Conservation (phyloP, 257 asterid species). For the Scutellaria galericulata region DNA sequence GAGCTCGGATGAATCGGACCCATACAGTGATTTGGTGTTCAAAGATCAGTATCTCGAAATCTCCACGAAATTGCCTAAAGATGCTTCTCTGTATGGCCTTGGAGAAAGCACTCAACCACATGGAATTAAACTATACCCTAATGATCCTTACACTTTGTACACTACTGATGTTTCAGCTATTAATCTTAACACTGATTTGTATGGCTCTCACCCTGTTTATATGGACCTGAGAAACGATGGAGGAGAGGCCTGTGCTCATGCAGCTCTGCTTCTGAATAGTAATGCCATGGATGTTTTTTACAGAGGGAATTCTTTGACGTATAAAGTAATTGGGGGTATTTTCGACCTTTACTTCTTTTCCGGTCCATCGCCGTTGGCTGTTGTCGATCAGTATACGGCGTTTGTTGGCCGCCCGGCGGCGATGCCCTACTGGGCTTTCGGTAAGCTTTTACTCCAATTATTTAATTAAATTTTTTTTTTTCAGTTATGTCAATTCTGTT, state of each 20-base stretch:
- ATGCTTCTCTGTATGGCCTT: conserved; percentile 82
- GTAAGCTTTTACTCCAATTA: conserved; percentile 42
- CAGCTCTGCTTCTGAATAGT: conserved; percentile 78
- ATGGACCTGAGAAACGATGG: conserved; percentile 79
- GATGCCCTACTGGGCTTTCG: conserved; percentile 98
- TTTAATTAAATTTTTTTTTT: background rate
- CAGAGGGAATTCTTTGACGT: conserved; percentile 79
- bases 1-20: conserved; percentile 56
- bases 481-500: background rate
- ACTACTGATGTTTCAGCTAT: conserved; percentile 84
- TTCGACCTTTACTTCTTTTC: conserved; percentile 89
- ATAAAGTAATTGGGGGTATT: conserved; percentile 93
- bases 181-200: conserved; percentile 74
- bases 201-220: conserved; percentile 96
- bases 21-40: conserved; percentile 62
- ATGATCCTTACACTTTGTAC: conserved; percentile 79
- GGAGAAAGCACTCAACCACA: conserved; percentile 93
- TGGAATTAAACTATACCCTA: conserved; percentile 77
- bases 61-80: conserved; percentile 75
- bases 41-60: conserved; percentile 93
- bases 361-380: conserved; percentile 86
- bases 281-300: conserved; percentile 97
- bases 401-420: conserved; percentile 91
- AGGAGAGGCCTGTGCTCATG: conserved; percentile 75
- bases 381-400: conserved; percentile 85